phyloP scores from a whole-genome alignment of 805 yeast species.

The Nakazawaea pomicola region DNA sequence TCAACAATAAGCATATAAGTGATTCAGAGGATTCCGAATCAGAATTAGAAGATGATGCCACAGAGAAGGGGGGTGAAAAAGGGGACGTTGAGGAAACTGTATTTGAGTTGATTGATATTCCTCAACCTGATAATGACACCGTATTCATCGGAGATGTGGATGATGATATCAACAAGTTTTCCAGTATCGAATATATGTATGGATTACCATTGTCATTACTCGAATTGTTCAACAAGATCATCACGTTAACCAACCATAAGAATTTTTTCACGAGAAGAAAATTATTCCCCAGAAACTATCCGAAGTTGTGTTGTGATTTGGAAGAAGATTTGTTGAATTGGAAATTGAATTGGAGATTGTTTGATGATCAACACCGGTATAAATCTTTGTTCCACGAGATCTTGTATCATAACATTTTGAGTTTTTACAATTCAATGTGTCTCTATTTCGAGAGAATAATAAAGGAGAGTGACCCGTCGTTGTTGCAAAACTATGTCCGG shows the following conservation, averaged over 20 bases:
- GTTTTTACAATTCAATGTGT: slow-evolving; percentile 38
- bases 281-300: slow-evolving; percentile 48
- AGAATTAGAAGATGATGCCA: slow-evolving; percentile 8
- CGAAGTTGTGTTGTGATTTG: slow-evolving; percentile 47
- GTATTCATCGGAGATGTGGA: slow-evolving; percentile 10
- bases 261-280: slow-evolving; percentile 37
- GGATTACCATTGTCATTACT: slow-evolving; percentile 45
- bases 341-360: slow-evolving; percentile 41
- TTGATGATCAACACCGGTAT: slow-evolving; percentile 23
- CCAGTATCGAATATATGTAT: slow-evolving; percentile 33
- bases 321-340: slow-evolving; percentile 46
- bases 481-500: slow-evolving; percentile 31
- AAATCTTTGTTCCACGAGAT: slow-evolving; percentile 35
- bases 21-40: slow-evolving; percentile 15
- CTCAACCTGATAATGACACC: slow-evolving; percentile 17
- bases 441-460: slow-evolving; percentile 42
- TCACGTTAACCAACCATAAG: slow-evolving; percentile 47
- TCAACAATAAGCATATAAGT: slow-evolving; percentile 16
- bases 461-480: slow-evolving; percentile 32
- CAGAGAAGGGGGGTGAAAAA: slow-evolving; percentile 7
- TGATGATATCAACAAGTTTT: slow-evolving; percentile 13
- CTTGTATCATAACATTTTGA: slow-evolving; percentile 30
- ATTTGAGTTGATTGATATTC: slow-evolving; percentile 14
- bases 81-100: slow-evolving; percentile 9
- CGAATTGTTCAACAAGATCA: slow-evolving; percentile 39